These are phyloP conservation scores for Solanum bulbocastanum DNA, from an alignment of 257 asterid species.

Conservation along the genomic window DNA sequence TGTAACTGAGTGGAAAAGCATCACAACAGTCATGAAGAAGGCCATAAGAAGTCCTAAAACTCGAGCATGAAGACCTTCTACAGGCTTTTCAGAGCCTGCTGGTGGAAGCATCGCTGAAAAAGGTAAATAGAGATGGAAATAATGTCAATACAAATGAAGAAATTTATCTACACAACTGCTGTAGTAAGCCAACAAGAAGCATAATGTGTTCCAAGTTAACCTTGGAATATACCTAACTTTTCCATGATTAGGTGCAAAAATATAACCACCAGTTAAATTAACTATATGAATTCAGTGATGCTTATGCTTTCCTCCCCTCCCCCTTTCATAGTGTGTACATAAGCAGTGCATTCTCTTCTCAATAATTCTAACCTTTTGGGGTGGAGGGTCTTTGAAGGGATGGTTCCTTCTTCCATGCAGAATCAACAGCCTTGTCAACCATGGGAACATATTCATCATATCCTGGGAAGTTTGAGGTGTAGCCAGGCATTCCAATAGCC, in stretches of 20 bases:
- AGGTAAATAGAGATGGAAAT: neutral
- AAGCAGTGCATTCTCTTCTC: neutral
- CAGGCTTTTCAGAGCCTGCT: conserved; percentile 36
- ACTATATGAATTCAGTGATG: neutral
- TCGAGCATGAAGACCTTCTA: conserved; percentile 46
- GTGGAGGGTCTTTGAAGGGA: conserved; percentile 37
- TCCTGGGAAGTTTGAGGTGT: conserved; percentile 42
- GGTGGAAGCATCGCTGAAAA: conserved; percentile 29
- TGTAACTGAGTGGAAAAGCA: conserved; percentile 48
- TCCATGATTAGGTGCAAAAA: neutral
- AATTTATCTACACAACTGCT: too few species aligned
- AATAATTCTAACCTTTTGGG: conserved; percentile 44
- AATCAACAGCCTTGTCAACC: conserved; percentile 98
- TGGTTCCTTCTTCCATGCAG: conserved; percentile 67
- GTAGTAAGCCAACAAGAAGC: neutral
- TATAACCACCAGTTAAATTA: neutral
- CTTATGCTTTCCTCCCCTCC: neutral
- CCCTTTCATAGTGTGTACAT: neutral
- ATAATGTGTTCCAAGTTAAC: neutral
- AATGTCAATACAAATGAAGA: neutral
- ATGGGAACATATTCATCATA: conserved; percentile 97
- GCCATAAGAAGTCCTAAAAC: conserved; percentile 55
- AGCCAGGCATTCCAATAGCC: conserved; percentile 53
- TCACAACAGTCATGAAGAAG: conserved; percentile 53
- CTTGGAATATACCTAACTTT: neutral